phyloP scores from a whole-genome alignment of 495 filamentous ascomycete species.

The Clohesyomyces aquaticus region DNA sequence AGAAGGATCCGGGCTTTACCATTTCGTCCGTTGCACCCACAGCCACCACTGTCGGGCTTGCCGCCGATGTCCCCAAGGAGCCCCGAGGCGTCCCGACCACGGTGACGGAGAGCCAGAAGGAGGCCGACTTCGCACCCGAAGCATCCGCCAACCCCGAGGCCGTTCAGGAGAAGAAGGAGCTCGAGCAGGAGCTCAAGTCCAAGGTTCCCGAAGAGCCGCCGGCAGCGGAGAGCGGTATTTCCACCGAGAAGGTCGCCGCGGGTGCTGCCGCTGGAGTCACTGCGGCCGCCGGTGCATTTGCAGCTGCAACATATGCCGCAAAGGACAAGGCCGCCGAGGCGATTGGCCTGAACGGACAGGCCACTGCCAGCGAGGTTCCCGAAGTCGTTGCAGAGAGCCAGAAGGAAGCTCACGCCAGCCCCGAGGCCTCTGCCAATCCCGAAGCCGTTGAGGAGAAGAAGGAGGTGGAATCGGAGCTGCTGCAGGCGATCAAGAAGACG shows the following conservation, averaged over 20 bases:
- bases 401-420: constrained; percentile 57
- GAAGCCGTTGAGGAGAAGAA: constrained; percentile 77
- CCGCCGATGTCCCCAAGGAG: constrained; percentile 72
- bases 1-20: constrained; percentile 56
- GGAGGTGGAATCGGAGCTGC: constrained; percentile 59
- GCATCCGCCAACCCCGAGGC: constrained; percentile 31
- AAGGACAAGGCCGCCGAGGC: constrained; percentile 36
- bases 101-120: constrained; percentile 33
- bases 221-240: constrained; percentile 38
- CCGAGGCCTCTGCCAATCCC: constrained; percentile 63
- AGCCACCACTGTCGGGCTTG: constrained; percentile 75
- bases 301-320: constrained; percentile 35
- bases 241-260: constrained; percentile 1
- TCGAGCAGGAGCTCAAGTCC: constrained; percentile 33
- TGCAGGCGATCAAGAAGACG: constrained; percentile 35
- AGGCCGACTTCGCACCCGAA: constrained; percentile 28
- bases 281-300: constrained; percentile 18
- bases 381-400: constrained; percentile 70
- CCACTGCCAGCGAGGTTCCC: constrained; percentile 56
- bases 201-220: constrained; percentile 36
- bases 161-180: constrained; percentile 38
- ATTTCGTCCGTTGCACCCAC: constrained; percentile 70
- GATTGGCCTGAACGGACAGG: constrained; percentile 28
- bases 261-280: constrained; percentile 14
- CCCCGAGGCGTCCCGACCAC: constrained; percentile 36